Percentiles rank a stretch among this genome's conserved stretches.
Evolutionary conservation across 345 rosid species (phyloP).

Genomic region (Salix caprea): DNA sequence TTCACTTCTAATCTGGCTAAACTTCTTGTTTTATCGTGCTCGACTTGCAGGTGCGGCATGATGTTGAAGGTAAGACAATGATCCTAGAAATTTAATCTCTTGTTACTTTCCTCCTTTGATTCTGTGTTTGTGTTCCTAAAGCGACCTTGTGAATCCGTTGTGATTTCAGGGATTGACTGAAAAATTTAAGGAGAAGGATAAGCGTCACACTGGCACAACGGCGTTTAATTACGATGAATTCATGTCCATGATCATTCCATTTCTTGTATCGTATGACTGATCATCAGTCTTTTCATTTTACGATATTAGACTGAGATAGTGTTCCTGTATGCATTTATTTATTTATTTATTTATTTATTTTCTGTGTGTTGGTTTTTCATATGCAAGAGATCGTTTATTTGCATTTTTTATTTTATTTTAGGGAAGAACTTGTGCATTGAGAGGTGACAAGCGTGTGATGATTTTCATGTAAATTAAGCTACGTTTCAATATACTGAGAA

Average conservation of each 20-base stretch:
- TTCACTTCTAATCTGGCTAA: neutral
- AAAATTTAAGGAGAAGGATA: conserved; percentile 66
- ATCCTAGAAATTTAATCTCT: neutral
- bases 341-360: neutral
- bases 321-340: neutral
- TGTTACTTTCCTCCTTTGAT: neutral
- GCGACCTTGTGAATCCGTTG: neutral
- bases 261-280: conserved; percentile 50
- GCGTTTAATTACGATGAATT: conserved; percentile 52
- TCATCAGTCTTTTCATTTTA: neutral
- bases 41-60: conserved; percentile 60
- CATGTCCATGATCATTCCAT: conserved; percentile 58
- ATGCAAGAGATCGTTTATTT: neutral
- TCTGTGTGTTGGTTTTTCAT: neutral
- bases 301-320: neutral
- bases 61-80: conserved; percentile 53
- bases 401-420: neutral
- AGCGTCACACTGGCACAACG: conserved; percentile 40
- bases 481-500: neutral
- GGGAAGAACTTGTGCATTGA: neutral
- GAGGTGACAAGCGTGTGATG: neutral
- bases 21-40: conserved; percentile 2
- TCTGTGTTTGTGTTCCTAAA: neutral
- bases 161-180: conserved; percentile 61
- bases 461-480: neutral